Evolutionary conservation across 2,329 filamentous ascomycete genomes (phyloP), one percentile per base, ranked within the genome.

Genomic region (Fusarium mexicanum): DNA sequence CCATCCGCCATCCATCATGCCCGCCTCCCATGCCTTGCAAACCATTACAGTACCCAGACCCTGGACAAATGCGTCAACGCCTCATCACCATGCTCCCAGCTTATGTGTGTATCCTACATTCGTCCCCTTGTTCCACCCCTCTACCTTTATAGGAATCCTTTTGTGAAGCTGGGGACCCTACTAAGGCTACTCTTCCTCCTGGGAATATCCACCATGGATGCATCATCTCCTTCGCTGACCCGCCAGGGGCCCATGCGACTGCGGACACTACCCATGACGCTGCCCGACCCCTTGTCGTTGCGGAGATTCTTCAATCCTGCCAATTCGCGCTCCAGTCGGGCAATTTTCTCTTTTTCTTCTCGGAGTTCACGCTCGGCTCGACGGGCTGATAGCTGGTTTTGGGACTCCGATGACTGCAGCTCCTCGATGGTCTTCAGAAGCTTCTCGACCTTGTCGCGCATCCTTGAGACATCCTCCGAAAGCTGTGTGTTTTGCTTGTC

Each of bases 391-490:
- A 98, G 88, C 81, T 98, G 94, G 53, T 91, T 92, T 17, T 91
- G 87, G 29, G 93, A 95, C 83, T 98, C 96, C 20, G 91, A 93
- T 20, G 93, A 91, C 82, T 99, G 96, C 40, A 99, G 90, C 81
- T 98, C 96, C 80, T 98, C 96, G 77, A 99, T 98, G 4, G 94
- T 94, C 80, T 91, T 89, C 58, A 99, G 91, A 10, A 98, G 91
- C 80, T 95, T 94, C 74, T 96, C 94, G 71, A 95, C 90, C 86
- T 96, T 97, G 84, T 98, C 96, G 71, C 96, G 93, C 79, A 94
- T 91, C 73, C 96, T 93, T 75, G 88, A 87, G 65, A 98, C 89
- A 78, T 98, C 96, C 61, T 98, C 96, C 62, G 91, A 89, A 24
- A 98, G 87, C 79, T 96, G 92, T 10, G 87, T 80, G 78, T 95